Conservation (phyloP, 2,329 filamentous ascomycete species). For the Hypocrella siamensis region DNA sequence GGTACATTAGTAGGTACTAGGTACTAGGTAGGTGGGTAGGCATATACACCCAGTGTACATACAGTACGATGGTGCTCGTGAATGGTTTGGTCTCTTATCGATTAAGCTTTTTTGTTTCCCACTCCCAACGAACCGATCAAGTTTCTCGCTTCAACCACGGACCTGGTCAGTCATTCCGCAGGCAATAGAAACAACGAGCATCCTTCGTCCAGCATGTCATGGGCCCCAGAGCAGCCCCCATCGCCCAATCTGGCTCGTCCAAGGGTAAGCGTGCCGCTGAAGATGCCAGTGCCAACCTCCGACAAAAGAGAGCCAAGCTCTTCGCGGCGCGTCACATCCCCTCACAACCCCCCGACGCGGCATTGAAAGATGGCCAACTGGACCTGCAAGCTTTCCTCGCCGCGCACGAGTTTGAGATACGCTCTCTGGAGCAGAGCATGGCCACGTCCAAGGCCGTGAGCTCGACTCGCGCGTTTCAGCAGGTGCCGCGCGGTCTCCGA, state of each 20-base stretch:
- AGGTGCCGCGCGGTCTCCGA: conserved; percentile 71
- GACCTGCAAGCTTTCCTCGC: conserved; percentile 74
- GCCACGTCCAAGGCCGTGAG: conserved; percentile 47
- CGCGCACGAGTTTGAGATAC: conserved; percentile 79
- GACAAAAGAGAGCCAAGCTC: conserved; percentile 29
- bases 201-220: conserved; percentile 9
- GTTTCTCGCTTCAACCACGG: neutral
- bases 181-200: no score
- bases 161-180: no score
- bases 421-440: conserved; percentile 71
- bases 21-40: no score
- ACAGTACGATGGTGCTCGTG: no score
- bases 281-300: conserved; percentile 10
- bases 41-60: no score
- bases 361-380: conserved; percentile 57
- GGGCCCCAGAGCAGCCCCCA: conserved; percentile 11
- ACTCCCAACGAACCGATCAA: no score
- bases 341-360: conserved; percentile 32
- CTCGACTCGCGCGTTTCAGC: conserved; percentile 69
- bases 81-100: no score
- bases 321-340: conserved; percentile 32
- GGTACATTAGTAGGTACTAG: neutral
- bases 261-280: conserved; percentile 12
- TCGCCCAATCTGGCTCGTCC: conserved; percentile 10
- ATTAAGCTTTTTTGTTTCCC: neutral